A percentile compares a stretch with the other conserved stretches of the same genome.
Conservation (phyloP, 352 stramenopile genomes). For the Phytophthora kernoviae region DNA sequence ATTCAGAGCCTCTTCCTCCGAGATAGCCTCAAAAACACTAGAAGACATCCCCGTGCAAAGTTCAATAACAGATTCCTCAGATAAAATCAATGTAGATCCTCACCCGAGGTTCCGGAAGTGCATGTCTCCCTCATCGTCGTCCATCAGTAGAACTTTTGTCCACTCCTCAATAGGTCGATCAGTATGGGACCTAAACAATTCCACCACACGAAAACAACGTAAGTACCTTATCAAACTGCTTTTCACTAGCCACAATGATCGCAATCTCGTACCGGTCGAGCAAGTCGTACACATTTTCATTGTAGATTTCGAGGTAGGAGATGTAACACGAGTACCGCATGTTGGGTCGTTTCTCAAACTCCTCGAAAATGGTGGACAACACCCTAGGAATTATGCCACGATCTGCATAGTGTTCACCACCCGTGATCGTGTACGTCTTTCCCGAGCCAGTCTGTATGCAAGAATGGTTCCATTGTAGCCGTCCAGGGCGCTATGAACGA, state of each 20-base stretch:
- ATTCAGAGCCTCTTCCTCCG: slow-evolving; percentile 95
- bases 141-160: slow-evolving; percentile 80
- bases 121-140: slow-evolving; percentile 81
- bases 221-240: too few relatives aligned
- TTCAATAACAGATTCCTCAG: background rate
- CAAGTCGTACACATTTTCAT: slow-evolving; percentile 95
- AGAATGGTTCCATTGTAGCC: slow-evolving; percentile 82
- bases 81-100: slow-evolving; percentile 4
- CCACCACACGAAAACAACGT: background rate
- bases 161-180: slow-evolving; percentile 79
- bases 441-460: slow-evolving; percentile 75
- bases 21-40: slow-evolving; percentile 82
- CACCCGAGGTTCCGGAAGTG: slow-evolving; percentile 81
- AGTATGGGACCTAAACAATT: slow-evolving; percentile 72
- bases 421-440: slow-evolving; percentile 84
- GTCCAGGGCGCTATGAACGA: slow-evolving; percentile 69
- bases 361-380: slow-evolving; percentile 93
- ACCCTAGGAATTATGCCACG: slow-evolving; percentile 95
- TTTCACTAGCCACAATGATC: too few relatives aligned
- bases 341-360: slow-evolving; percentile 60
- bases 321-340: slow-evolving; percentile 90
- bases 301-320: slow-evolving; percentile 98
- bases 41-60: background rate
- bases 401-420: slow-evolving; percentile 93
- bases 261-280: slow-evolving; percentile 56